Percentiles rank a stretch among this genome's conserved stretches.
phyloP scores from a whole-genome alignment of 2,329 filamentous ascomycete genomes.

The Colletotrichum chlorophyti region DNA sequence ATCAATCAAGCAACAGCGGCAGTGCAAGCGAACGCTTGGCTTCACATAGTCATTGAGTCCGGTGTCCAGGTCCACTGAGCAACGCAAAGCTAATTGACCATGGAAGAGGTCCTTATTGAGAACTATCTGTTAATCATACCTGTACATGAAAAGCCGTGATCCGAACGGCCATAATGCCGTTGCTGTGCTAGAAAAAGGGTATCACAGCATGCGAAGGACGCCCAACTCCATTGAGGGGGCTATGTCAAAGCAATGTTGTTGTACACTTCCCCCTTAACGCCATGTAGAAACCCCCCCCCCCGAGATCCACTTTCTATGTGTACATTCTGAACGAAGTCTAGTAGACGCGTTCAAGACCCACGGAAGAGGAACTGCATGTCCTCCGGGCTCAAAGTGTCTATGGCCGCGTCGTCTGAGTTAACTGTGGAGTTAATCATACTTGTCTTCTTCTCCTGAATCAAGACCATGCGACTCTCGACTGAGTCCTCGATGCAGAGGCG shows the following conservation, averaged over 20 bases:
- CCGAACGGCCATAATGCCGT: slow-evolving; percentile 8
- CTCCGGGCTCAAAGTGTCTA: slow-evolving; percentile 88
- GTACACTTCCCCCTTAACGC: slow-evolving; percentile 2
- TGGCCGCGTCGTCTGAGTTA: slow-evolving; percentile 88
- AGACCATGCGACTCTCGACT: slow-evolving; percentile 93
- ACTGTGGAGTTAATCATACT: slow-evolving; percentile 98
- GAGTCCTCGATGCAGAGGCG: slow-evolving; percentile 96
- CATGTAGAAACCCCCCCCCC: neutral
- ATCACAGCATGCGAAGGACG: neutral
- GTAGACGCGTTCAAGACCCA: slow-evolving; percentile 47
- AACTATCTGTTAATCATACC: too few relatives aligned
- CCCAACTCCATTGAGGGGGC: neutral
- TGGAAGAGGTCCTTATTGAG: too few relatives aligned
- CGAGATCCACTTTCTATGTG: neutral
- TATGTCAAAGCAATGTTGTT: neutral
- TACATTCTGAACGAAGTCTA: too few relatives aligned
- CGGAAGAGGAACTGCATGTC: slow-evolving; percentile 98
- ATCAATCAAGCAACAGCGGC: too few relatives aligned
- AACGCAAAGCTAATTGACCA: too few relatives aligned
- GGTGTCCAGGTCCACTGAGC: too few relatives aligned
- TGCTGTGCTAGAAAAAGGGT: neutral
- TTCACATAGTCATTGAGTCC: too few relatives aligned
- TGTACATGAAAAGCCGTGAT: too few relatives aligned
- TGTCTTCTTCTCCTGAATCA: slow-evolving; percentile 98
- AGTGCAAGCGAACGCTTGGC: too few relatives aligned